Evolutionary conservation across 1,284 basidiomycete species (phyloP).

Genomic region (Coniferiporia weirii): DNA sequence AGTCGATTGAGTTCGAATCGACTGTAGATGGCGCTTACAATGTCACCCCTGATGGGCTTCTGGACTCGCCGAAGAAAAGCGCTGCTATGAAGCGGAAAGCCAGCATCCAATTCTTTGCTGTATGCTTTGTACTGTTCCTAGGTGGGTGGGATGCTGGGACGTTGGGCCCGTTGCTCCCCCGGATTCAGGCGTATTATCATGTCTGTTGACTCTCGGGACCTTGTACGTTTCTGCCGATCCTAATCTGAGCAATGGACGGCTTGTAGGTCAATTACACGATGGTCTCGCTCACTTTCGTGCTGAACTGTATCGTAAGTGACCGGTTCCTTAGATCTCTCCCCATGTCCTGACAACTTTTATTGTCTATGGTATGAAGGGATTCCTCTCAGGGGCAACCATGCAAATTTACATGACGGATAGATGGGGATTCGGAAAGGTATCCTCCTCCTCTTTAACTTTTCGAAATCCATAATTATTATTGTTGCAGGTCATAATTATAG

Average conservation of each 20-base stretch:
- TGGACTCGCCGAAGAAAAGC: background rate
- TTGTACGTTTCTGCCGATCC: background rate
- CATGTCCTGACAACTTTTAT: background rate
- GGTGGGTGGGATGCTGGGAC: constrained; percentile 18
- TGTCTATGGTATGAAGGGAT: constrained; percentile 11
- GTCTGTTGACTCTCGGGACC: background rate
- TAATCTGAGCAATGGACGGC: background rate
- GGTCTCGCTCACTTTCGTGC: constrained; percentile 15
- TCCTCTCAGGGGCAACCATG: constrained; percentile 18
- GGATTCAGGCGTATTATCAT: constrained; percentile 15
- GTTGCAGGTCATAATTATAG: constrained; percentile 37
- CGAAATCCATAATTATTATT: constrained; percentile 35
- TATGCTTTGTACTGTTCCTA: constrained; percentile 16
- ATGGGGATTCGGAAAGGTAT: constrained; percentile 29
- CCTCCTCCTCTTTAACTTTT: background rate
- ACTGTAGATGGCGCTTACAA: background rate
- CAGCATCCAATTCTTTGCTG: constrained; percentile 10
- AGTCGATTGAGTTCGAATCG: background rate
- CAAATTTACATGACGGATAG: constrained; percentile 29
- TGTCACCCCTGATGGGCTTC: background rate
- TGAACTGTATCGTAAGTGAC: constrained; percentile 15
- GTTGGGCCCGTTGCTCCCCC: constrained; percentile 13
- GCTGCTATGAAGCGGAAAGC: constrained; percentile 11
- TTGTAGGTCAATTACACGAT: constrained; percentile 14
- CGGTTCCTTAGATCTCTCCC: background rate